Conservation (phyloP, 1,139 yeast species). For the Suhomyces panamericanus region DNA sequence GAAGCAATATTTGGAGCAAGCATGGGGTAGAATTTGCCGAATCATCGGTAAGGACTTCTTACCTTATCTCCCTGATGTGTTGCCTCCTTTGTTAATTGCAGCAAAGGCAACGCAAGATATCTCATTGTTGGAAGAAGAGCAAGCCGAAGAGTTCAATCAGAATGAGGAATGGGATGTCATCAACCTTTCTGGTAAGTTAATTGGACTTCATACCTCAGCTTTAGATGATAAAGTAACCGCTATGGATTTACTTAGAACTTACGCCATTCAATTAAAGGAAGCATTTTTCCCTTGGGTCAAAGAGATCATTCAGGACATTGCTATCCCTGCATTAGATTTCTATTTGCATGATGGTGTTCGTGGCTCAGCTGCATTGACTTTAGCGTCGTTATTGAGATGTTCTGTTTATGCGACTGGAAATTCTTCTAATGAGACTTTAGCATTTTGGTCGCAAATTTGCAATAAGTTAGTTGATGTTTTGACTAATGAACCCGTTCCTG, state of each 20-base stretch:
- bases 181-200: conserved; percentile 85
- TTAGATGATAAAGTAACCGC: conserved; percentile 93
- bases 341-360: conserved; percentile 94
- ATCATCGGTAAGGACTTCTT: conserved; percentile 82
- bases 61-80: conserved; percentile 84
- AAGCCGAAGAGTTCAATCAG: conserved; percentile 75
- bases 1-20: conserved; percentile 83
- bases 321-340: conserved; percentile 85
- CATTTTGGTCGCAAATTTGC: conserved; percentile 72
- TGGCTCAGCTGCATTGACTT: conserved; percentile 80
- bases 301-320: conserved; percentile 75
- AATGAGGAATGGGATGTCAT: conserved; percentile 97
- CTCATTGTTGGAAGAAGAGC: conserved; percentile 84
- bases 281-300: conserved; percentile 82
- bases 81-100: conserved; percentile 81
- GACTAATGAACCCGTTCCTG: conserved; percentile 80
- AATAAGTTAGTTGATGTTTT: conserved; percentile 69
- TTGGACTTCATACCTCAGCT: conserved; percentile 91
- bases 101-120: conserved; percentile 92
- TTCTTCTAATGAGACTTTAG: conserved; percentile 56
- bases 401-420: conserved; percentile 64
- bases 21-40: conserved; percentile 93
- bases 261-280: conserved; percentile 81
- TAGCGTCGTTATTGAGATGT: conserved; percentile 74
- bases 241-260: conserved; percentile 82